Conservation (phyloP, 2,329 filamentous ascomycete genomes). For the Aureobasidium lini region DNA sequence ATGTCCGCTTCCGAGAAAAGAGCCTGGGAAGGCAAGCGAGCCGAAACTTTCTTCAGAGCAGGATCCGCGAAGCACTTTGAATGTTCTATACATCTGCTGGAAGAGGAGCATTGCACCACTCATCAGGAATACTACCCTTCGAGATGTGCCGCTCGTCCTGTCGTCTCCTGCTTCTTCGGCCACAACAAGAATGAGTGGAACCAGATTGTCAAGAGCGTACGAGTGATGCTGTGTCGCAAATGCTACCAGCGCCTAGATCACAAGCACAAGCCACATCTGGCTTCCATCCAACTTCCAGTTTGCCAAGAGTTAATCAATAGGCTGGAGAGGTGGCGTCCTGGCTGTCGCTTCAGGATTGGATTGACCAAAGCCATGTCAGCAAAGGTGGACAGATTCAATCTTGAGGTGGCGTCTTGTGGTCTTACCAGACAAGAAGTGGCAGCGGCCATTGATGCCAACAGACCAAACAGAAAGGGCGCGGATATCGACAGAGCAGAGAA, state of each 20-base stretch:
- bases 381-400: background rate
- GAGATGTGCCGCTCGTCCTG: background rate
- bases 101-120: background rate
- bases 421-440: background rate
- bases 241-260: constrained; percentile 1
- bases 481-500: background rate
- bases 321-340: background rate
- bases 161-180: constrained; percentile 4
- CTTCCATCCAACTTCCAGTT: background rate
- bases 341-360: background rate
- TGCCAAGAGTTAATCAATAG: background rate
- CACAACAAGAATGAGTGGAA: constrained; percentile 12
- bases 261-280: background rate
- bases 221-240: background rate
- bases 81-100: background rate
- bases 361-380: background rate
- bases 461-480: background rate
- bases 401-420: background rate
- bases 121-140: background rate
- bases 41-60: background rate
- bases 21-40: background rate
- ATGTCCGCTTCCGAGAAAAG: background rate
- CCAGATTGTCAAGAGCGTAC: background rate
- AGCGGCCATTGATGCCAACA: background rate
- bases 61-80: constrained; percentile 2